phyloP scores from a whole-genome alignment of 1,139 yeast species.

The Eremothecium coryli region DNA sequence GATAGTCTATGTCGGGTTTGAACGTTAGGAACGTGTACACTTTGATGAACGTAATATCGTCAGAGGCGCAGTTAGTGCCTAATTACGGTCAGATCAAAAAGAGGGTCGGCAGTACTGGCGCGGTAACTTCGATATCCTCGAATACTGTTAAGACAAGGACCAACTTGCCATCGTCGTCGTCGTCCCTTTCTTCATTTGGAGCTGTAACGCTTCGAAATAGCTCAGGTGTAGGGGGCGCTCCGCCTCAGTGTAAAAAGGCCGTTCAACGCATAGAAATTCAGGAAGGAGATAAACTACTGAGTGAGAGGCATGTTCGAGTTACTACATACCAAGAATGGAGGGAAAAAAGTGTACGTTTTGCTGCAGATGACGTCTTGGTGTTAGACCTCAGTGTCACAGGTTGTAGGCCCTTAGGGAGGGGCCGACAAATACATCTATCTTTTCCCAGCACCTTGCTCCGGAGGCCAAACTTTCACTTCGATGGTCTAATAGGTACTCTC shows the following conservation, averaged over 20 bases:
- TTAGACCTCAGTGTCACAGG: conserved; percentile 7
- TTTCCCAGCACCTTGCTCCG: conserved; percentile 65
- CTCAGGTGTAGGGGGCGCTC: too few species aligned
- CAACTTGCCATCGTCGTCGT: not conserved
- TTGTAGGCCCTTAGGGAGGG: conserved; percentile 7
- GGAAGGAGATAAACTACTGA: not conserved
- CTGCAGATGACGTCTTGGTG: not conserved
- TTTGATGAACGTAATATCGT: too few species aligned
- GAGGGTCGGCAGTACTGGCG: too few species aligned
- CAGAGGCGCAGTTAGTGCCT: too few species aligned
- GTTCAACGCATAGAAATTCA: not conserved
- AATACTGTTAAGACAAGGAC: too few species aligned
- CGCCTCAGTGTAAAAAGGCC: too few species aligned
- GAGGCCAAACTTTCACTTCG: conserved; percentile 48
- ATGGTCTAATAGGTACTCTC: conserved; percentile 32
- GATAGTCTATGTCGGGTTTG: conserved; percentile 3
- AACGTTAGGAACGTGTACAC: not conserved
- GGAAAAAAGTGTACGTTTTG: conserved; percentile 2
- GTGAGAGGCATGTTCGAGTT: conserved; percentile 1
- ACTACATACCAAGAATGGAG: conserved; percentile 3
- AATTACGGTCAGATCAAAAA: too few species aligned
- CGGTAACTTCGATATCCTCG: too few species aligned
- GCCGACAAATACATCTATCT: conserved; percentile 43
- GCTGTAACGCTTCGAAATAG: too few species aligned
- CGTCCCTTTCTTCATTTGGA: too few species aligned